These are phyloP conservation scores for Lepidopterella palustris DNA, from an alignment of 495 filamentous ascomycete species.

Conservation along the genomic window DNA sequence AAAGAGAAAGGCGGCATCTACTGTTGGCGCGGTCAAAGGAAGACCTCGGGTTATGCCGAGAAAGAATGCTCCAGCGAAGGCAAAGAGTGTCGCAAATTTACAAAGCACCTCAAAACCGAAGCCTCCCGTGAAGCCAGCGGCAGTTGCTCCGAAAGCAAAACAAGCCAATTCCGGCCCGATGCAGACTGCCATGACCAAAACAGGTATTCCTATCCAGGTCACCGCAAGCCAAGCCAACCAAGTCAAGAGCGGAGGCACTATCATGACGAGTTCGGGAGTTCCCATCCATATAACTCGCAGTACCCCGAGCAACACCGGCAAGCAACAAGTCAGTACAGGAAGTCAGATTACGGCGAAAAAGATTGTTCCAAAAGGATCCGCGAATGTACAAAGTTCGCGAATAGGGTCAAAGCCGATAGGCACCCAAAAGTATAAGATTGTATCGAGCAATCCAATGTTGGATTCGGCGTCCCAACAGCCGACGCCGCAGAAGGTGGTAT, in stretches of 20 bases:
- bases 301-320: constrained; percentile 16
- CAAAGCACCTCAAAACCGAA: constrained; percentile 4
- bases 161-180: constrained; percentile 6
- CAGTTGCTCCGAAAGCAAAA: neutral
- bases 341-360: neutral
- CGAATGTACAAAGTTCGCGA: neutral
- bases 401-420: neutral
- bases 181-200: constrained; percentile 20
- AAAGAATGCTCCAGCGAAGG: neutral
- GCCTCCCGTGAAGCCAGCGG: neutral
- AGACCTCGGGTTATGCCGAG: neutral
- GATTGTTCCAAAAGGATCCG: neutral
- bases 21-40: constrained; percentile 6
- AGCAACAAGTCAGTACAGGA: neutral
- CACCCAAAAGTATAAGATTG: neutral
- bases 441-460: neutral
- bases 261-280: constrained; percentile 19
- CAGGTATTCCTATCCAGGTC: constrained; percentile 24
- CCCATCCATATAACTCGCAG: constrained; percentile 15
- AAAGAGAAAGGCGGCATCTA: constrained; percentile 8
- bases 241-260: constrained; percentile 20
- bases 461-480: neutral
- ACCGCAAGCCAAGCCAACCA: constrained; percentile 22
- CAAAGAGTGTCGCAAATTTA: constrained; percentile 11
- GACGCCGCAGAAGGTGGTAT: neutral